A percentile compares a stretch with the other conserved stretches of the same genome.
Conservation (phyloP, 495 filamentous ascomycete genomes). For the Hyphodiscus hymeniophilus region DNA sequence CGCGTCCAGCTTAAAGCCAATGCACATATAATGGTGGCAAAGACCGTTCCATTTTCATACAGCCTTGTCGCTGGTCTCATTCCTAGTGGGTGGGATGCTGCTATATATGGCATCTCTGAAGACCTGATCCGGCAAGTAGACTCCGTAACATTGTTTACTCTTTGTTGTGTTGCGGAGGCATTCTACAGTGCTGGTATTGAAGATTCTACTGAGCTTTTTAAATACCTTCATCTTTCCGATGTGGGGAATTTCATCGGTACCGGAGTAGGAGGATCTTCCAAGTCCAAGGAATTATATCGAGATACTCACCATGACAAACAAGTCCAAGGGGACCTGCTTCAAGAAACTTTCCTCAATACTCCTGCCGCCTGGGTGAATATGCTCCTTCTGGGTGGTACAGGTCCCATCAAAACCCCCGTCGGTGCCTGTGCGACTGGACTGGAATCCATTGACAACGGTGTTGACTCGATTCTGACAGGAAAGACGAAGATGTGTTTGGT, state of each 20-base stretch:
- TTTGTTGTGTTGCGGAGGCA: conserved; percentile 82
- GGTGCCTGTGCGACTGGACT: conserved; percentile 95
- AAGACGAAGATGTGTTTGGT: conserved; percentile 94
- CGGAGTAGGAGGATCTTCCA: conserved; percentile 84
- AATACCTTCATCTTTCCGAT: conserved; percentile 94
- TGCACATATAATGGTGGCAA: too few species aligned
- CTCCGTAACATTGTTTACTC: conserved; percentile 83
- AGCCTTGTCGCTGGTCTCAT: conserved; percentile 93
- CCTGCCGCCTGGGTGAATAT: conserved; percentile 99
- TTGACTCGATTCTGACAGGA: conserved; percentile 91
- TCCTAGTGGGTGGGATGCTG: conserved; percentile 91
- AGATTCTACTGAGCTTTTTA: conserved; percentile 97
- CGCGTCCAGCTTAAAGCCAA: too few species aligned
- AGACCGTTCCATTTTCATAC: too few species aligned
- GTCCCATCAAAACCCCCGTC: conserved; percentile 94
- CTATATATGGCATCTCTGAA: conserved; percentile 85
- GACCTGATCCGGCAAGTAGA: conserved; percentile 96
- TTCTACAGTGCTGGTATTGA: conserved; percentile 88
- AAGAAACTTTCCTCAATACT: conserved; percentile 99
- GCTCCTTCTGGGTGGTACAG: conserved; percentile 87
- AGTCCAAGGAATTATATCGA: conserved; percentile 91
- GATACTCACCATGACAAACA: conserved; percentile 90
- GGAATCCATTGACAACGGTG: conserved; percentile 92
- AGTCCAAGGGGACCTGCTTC: conserved; percentile 94
- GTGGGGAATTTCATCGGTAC: conserved; percentile 96